Base-by-base conservation (phyloP, 805 yeast species). In the Cyberlindnera euphorbiiphila region DNA sequence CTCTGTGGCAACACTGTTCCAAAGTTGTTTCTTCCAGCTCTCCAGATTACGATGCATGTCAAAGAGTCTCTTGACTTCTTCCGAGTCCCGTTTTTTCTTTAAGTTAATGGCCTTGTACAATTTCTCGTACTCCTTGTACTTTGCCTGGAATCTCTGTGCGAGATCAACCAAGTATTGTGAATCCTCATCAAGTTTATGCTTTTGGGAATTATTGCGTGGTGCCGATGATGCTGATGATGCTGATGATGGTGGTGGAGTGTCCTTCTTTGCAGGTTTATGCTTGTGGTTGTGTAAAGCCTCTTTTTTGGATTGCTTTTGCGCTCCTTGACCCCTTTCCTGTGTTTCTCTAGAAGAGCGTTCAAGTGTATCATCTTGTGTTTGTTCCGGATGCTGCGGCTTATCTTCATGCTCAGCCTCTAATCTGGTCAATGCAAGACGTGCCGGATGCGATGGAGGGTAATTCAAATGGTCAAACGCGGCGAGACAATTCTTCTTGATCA, bases 21-120 rank as follows among this genome's bases (percentile, higher is more conserved):
- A 75, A 14, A 78, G 60, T 47, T 69, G 64, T 41, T 64, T 65
- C 54, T 78, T 78, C 81, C 81, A 75, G 27, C 66, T 66, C 14
- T 72, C 65, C 34, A 78, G 57, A 28, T 65, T 64, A 22, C 66
- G 67, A 54, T 78, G 84, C 57, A 78, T 51, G 34, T 69, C 69
- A 50, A 68, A 63, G 33, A 78, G 56, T 51, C 59, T 62, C 50
- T 55, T 71, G 41, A 57, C 59, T 10, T 46, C 44, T 11, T 36
- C 37, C 4, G 27, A 19, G 18, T 46, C 34, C 14, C 33, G 31
- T 6, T 42, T 31, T 13, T 28, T 27, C 13, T 43, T 18, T 12
- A 27, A 10, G 11, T 36, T n/a, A 26, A 43, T 32, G 13, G 37
- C 25, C 25, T 37, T 50, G 56, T 76, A 75, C n/a, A 76, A 57